Evolutionary conservation across 1,284 basidiomycete genomes (phyloP), one percentile per base, ranked within the genome.

Genomic region (Fomes fomentarius): DNA sequence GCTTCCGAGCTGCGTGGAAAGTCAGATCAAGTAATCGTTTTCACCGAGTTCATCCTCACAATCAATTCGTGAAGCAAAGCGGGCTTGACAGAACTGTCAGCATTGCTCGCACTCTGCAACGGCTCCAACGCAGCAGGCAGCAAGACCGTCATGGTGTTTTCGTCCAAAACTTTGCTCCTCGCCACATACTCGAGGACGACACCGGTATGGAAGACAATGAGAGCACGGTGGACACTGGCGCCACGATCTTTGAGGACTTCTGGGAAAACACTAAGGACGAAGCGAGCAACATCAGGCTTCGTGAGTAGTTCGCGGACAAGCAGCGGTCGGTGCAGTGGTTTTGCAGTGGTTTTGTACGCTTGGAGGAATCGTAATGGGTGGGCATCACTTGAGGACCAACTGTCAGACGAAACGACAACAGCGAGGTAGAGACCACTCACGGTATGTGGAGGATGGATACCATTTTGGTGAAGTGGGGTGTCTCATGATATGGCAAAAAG

Each of bases 401-500:
- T 31, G 12, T 28, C 15, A 17, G 9, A 14, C 24, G 12, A 38
- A 26, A 9, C 26, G 19, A 21, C 45, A 21, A 57, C 51, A 15
- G 56, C 37, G 28, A 24, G 21, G 21, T 57, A 24, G 40, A 21
- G 21, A 42, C 38, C 14, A 72, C 84, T 21, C 61, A 91, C 87
- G 81, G 78, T 49, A 97, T 79, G 61, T 90, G 85, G 54, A 94
- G 75, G 64, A 98, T 95, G 4, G 90, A 87, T 37, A 97, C 78
- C 81, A 98, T 93, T 68, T 96, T 96, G 8, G 90, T 83, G 71
- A 99, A 99, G 69, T 98, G 95, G 0, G 91, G 88, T 2, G 96
- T 94, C 63, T 95, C 93, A 67, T 98, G 94, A 69, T 96, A 98
- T 0, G 97, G 97, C 25, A 98, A 73, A 72, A 98, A 98, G 17